phyloP scores from a whole-genome alignment of 306 rosid species.

The Vigna unguiculata region DNA sequence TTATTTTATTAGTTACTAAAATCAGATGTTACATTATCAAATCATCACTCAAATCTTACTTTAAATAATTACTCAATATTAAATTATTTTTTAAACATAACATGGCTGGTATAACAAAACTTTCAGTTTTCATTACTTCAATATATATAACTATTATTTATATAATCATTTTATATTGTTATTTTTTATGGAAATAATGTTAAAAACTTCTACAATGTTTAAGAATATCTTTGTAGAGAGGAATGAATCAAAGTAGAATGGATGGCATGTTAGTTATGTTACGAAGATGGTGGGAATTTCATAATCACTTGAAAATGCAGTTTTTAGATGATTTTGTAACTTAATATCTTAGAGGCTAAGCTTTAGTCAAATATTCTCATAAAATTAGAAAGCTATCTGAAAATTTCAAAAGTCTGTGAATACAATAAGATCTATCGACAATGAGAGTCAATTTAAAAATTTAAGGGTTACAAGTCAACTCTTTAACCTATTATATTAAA shows the following conservation, averaged over 20 bases:
- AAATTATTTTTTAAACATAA: no score
- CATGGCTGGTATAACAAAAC: no score
- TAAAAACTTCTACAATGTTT: not conserved
- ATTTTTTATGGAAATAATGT: no score
- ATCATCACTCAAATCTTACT: no score
- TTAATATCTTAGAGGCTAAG: not conserved
- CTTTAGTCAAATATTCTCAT: not conserved
- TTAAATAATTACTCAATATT: no score
- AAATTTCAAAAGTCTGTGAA: not conserved
- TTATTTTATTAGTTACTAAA: no score
- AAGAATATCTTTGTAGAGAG: not conserved
- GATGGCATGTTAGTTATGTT: not conserved
- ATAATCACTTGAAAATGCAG: slow-evolving; percentile 11
- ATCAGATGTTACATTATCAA: no score
- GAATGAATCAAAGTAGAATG: not conserved
- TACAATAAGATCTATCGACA: not conserved
- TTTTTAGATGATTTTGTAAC: not conserved
- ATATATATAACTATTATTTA: not conserved
- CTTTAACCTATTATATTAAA: not conserved
- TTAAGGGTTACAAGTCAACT: slow-evolving; percentile 11
- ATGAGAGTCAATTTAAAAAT: slow-evolving; percentile 42
- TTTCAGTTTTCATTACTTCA: no score
- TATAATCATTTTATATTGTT: not conserved
- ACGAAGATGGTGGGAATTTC: not conserved
- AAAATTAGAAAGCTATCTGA: not conserved